Evolutionary conservation across 2,329 filamentous ascomycete species (phyloP), one percentile per base, ranked within the genome.

Genomic region (Plenodomus lindquistii): DNA sequence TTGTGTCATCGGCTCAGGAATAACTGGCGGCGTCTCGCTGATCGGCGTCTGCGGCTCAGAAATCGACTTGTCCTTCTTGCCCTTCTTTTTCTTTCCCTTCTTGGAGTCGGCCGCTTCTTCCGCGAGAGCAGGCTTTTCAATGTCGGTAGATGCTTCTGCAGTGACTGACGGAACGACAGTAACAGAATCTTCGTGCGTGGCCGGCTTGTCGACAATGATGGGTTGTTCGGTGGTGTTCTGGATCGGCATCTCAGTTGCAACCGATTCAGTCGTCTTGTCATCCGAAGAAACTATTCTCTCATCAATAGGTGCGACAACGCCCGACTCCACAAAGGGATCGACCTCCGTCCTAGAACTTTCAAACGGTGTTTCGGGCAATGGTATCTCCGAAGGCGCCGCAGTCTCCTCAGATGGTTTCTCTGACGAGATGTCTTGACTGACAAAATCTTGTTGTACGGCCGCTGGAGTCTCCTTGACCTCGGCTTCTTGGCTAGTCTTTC

Each of bases 41-140:
- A 53, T 39, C 27, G 48, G 58, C 21, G 58, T 59, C 22, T 59
- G 52, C 42, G 57, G 50, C 46, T 60, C 57, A 19, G 58, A 59
- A 10, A 50, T 41, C 6, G 52, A 57, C 16, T 57, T 50, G 8
- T 44, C 46, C 46, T 65, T 65, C 42, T 65, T 67, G 21, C 53
- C 48, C 53, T 66, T 67, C 49, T 64, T 64, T 37, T 65, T 65
- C 51, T 65, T 67, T 22, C 48, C 45, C 49, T 68, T 65, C 50
- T 67, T 68, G 1, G 61, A 57, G 4, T 49, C 20, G 3, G 44
- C 29, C 4, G 43, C 21, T 15, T 49, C 40, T 18, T 58, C 43
- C 4, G 15, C 18, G 13, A 43, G 37, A 37, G 34, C 16, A n/a
- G 38, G 43, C 27, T 44, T 15, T 18, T 44, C 41, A 15, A 24